These are phyloP conservation scores for Mikania micrantha DNA, from an alignment of 129 eudicot species.

Conservation along the genomic window DNA sequence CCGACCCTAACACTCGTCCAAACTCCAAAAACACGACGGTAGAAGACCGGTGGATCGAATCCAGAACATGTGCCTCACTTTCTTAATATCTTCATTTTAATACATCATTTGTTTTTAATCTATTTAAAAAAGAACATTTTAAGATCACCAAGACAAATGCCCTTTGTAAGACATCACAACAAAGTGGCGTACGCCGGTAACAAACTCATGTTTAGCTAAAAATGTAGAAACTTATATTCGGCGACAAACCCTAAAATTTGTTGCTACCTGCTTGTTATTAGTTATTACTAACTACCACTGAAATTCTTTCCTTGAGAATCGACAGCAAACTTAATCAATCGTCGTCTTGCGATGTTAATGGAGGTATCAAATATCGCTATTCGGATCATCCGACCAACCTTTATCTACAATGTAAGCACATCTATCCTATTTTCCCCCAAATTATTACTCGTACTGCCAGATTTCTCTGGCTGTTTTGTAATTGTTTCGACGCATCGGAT, in stretches of 20 bases:
- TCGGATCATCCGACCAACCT: constrained; percentile 14
- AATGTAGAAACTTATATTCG: neutral
- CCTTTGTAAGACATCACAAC: too few species aligned
- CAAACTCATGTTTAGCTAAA: too few species aligned
- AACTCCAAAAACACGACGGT: too few species aligned
- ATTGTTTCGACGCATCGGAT: neutral
- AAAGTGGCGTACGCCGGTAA: too few species aligned
- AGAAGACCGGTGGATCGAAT: too few species aligned
- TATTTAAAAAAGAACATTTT: too few species aligned
- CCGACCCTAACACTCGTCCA: too few species aligned
- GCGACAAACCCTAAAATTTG: neutral
- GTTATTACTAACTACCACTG: neutral
- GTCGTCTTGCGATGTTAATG: constrained; percentile 17
- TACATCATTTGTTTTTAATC: too few species aligned
- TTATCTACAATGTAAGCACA: constrained; percentile 22
- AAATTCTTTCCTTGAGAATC: constrained; percentile 6
- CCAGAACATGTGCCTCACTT: too few species aligned
- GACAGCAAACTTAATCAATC: constrained; percentile 4
- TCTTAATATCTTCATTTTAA: too few species aligned
- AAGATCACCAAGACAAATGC: too few species aligned
- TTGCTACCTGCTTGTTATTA: neutral
- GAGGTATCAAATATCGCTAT: constrained; percentile 36
- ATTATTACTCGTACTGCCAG: neutral
- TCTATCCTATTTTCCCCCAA: neutral
- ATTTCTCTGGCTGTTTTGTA: neutral